Percentiles rank a stretch among this genome's conserved stretches.
Evolutionary conservation across 441 rosid genomes (phyloP).

Genomic region (Pelargonium australe): DNA sequence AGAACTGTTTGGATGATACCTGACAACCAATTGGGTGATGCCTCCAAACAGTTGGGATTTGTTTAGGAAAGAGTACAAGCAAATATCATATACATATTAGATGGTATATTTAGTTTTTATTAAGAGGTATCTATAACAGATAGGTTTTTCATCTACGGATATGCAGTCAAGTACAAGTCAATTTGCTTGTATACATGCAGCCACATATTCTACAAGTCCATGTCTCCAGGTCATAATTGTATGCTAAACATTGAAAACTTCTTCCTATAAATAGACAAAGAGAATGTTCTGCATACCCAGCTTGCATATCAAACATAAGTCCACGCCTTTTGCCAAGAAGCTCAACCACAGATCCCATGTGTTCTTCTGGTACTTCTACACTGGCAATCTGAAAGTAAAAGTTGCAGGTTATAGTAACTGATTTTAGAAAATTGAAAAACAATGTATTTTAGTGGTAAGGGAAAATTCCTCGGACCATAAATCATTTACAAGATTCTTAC

Average conservation of each 20-base stretch:
- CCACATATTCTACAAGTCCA: not conserved
- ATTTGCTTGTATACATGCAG: not conserved
- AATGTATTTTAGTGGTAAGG: slow-evolving; percentile 1
- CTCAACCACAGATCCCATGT: slow-evolving; percentile 98
- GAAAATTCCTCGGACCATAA: not conserved
- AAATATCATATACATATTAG: not conserved
- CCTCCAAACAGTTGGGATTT: not conserved
- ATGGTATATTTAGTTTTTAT: not conserved
- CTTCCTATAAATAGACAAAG: slow-evolving; percentile 8
- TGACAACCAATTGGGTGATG: not conserved
- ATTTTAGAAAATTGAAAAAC: slow-evolving; percentile 4
- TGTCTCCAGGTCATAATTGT: not conserved
- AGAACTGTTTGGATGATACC: not conserved
- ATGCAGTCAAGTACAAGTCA: not conserved
- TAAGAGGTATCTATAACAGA: not conserved
- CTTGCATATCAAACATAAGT: slow-evolving; percentile 91
- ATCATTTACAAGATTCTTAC: slow-evolving; percentile 9
- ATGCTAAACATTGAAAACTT: not conserved
- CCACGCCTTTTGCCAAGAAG: slow-evolving; percentile 97
- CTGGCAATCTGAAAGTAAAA: slow-evolving; percentile 57
- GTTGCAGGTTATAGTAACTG: slow-evolving; percentile 4
- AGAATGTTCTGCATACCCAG: slow-evolving; percentile 48
- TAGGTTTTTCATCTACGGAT: not conserved
- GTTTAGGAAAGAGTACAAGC: slow-evolving; percentile 5
- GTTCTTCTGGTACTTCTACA: slow-evolving; percentile 91